These are phyloP conservation scores for Larix kaempferi DNA, from an alignment of 75 land plant species.

Conservation along the genomic window DNA sequence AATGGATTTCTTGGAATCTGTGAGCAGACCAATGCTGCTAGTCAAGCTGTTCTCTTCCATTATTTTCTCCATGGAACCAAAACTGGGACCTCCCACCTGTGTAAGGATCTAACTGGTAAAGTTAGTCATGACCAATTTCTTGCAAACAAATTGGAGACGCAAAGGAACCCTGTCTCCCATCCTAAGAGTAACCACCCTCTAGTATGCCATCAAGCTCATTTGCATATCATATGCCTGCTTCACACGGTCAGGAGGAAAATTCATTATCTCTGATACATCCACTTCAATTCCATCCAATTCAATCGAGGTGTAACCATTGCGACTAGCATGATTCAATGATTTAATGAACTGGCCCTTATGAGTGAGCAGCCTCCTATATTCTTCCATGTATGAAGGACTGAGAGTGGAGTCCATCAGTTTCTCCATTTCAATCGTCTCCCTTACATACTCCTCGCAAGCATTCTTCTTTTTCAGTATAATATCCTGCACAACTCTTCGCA, in stretches of 20 bases:
- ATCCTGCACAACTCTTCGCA: conserved; percentile 14
- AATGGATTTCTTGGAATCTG: conserved; percentile 18
- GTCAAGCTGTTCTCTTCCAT: conserved; percentile 32
- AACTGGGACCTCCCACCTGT: conserved; percentile 17
- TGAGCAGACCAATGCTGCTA: conserved; percentile 24
- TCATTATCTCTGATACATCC: conserved; percentile 19
- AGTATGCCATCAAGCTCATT: conserved; percentile 46
- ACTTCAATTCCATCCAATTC: conserved; percentile 9
- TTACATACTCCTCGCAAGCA: background rate
- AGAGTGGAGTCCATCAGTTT: background rate
- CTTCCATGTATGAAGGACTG: background rate
- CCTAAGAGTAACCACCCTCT: conserved; percentile 46
- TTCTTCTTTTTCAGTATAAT: conserved; percentile 12
- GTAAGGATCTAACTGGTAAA: conserved; percentile 24
- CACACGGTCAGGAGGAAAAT: background rate
- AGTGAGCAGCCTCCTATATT: background rate
- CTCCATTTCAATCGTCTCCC: conserved; percentile 4
- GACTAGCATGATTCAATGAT: background rate
- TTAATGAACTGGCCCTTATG: background rate
- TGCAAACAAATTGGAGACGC: conserved; percentile 27
- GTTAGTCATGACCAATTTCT: conserved; percentile 24
- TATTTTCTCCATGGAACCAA: conserved; percentile 28
- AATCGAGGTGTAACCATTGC: too few species aligned
- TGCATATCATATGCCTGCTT: conserved; percentile 45
- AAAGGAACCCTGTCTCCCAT: conserved; percentile 47